Base-by-base conservation (phyloP, 2,329 filamentous ascomycete species). In the Myriosclerotinia curreyana region DNA sequence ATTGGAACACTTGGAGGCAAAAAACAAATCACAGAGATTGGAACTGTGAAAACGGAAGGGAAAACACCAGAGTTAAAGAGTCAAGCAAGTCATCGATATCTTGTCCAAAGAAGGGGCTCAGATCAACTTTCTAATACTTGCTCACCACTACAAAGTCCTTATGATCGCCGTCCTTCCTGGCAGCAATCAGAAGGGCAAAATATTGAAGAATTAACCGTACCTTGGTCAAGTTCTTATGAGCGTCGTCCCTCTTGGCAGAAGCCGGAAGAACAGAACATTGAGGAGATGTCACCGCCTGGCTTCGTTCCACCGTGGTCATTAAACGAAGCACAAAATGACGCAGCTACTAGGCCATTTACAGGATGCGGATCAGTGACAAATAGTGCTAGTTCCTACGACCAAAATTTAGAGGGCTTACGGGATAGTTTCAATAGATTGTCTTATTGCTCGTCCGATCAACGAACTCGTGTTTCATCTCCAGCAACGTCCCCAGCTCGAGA, bases 1-100 rank as follows among this genome's bases (percentile, higher is more conserved):
- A 92, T 94, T 60, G 86, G 91, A 69, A 79, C 80, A 7, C 76
- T 90, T 9, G 88, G 89, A 36, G 89, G 89, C 22, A 88, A 84
- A 77, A 87, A 83, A 74, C 79, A 80, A 63, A 74, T 83, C 31
- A 83, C 85, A 0, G 86, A 89, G 71, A 86, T 82, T 5, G 86
- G 84, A 48, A 80, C 77, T 66, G 79, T 80, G 0, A 82, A 81
- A 66, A 65, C 71, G 5, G 79, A 80, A 2, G 77, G 79, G 40
- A 70, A 70, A 49, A 36, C 68, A n/a, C 65, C 70, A 63, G 68
- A 72, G 59, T 53, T 73, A 12, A 69, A 62, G 64, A 64, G 65
- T 22, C 71, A 71, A 52, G 71, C 72, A 52, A 71, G 69, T 59
- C 71, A 72, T 54, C 65, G 70, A 64, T 71, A 70, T 64, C 63